Conservation (phyloP, 768 basidiomycete genomes). For the Exidia glandulosa region DNA sequence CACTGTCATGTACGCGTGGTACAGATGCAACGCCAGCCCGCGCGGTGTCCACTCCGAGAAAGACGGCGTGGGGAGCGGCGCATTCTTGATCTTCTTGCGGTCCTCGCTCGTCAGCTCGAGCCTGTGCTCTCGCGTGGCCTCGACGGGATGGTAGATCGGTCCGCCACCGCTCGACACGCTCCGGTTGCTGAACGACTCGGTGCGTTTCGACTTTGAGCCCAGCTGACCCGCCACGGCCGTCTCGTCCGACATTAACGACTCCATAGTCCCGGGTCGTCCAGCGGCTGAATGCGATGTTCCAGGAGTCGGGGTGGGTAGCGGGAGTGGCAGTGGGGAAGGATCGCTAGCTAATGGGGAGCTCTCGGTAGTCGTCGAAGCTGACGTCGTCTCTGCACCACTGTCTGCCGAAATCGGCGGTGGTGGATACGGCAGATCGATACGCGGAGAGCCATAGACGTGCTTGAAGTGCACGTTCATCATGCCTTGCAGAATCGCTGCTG, state of each 20-base stretch:
- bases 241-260: too few species aligned
- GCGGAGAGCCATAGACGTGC: conserved; percentile 49
- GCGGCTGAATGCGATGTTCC: too few species aligned
- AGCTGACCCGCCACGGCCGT: too few species aligned
- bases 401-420: conserved; percentile 35
- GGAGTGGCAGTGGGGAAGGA: not conserved
- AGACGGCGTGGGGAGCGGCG: not conserved
- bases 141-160: not conserved
- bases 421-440: conserved; percentile 58
- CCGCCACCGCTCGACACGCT: too few species aligned
- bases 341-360: not conserved
- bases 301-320: not conserved
- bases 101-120: not conserved
- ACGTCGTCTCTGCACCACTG: not conserved
- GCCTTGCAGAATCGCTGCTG: conserved; percentile 50
- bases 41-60: conserved; percentile 35
- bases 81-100: not conserved
- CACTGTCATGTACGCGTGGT: conserved; percentile 49
- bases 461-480: conserved; percentile 65
- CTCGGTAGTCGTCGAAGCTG: not conserved
- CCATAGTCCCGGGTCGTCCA: too few species aligned
- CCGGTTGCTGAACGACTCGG: too few species aligned
- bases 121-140: not conserved
- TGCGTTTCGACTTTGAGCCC: too few species aligned
- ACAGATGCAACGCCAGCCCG: conserved; percentile 61